Percentiles rank a stretch among this genome's conserved stretches.
Conservation (phyloP, 2,329 filamentous ascomycete genomes). For the Tolypocladium capitatum region DNA sequence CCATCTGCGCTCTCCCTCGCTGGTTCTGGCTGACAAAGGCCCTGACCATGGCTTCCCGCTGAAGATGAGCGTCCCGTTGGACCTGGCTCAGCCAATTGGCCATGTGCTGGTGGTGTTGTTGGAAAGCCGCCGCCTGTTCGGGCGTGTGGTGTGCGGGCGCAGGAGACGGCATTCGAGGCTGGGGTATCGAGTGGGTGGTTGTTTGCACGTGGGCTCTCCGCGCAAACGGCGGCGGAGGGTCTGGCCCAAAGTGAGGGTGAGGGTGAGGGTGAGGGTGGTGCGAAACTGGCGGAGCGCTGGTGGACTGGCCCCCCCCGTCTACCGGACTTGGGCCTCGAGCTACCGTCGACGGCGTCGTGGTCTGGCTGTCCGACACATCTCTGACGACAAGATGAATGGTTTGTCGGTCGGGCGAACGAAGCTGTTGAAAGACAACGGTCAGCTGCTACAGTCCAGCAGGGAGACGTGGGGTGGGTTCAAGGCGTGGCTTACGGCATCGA, state of each 20-base stretch:
- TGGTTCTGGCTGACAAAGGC: constrained; percentile 31
- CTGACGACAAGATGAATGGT: constrained; percentile 41
- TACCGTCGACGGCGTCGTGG: constrained; percentile 11
- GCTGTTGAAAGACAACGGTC: constrained; percentile 15
- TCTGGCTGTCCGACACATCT: constrained; percentile 19
- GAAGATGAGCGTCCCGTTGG: constrained; percentile 13
- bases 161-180: constrained; percentile 19
- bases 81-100: constrained; percentile 32
- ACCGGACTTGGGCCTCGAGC: constrained; percentile 15
- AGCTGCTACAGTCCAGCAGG: constrained; percentile 1
- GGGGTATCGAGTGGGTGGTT: constrained; percentile 12
- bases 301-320: constrained; percentile 7
- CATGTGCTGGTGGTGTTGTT: constrained; percentile 29
- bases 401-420: constrained; percentile 31
- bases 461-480: not conserved
- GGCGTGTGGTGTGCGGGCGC: constrained; percentile 10
- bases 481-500: constrained; percentile 31
- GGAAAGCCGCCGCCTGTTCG: constrained; percentile 17
- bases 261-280: not conserved
- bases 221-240: constrained; percentile 13
- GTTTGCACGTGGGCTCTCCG: constrained; percentile 17
- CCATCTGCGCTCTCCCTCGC: constrained; percentile 24
- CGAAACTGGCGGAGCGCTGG: constrained; percentile 9
- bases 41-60: constrained; percentile 27
- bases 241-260: constrained; percentile 12